Percentiles rank a stretch among this genome's conserved stretches.
Conservation (phyloP, 352 stramenopile species). For the Phytopythium oedochilum region DNA sequence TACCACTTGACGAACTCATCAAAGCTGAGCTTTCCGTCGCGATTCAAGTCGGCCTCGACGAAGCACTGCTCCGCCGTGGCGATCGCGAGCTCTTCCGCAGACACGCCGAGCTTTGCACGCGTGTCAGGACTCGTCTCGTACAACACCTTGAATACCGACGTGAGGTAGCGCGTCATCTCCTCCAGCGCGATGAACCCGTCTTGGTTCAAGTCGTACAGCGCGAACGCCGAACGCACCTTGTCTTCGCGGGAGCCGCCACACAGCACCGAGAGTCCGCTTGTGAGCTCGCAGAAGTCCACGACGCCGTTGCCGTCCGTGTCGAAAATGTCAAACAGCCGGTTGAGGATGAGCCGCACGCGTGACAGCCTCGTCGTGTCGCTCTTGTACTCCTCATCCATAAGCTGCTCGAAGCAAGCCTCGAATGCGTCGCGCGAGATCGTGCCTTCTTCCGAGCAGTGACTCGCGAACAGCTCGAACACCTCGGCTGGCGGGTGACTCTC, state of each 20-base stretch:
- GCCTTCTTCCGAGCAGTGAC: slow-evolving; percentile 69
- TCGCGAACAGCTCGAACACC: slow-evolving; percentile 87
- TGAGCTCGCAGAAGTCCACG: slow-evolving; percentile 86
- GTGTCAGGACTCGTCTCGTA: slow-evolving; percentile 77
- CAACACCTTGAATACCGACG: slow-evolving; percentile 83
- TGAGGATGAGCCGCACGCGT: slow-evolving; percentile 64
- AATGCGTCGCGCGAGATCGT: slow-evolving; percentile 79
- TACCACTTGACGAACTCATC: slow-evolving; percentile 88
- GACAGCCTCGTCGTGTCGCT: slow-evolving; percentile 57
- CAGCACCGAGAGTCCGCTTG: slow-evolving; percentile 74
- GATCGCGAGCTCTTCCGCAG: slow-evolving; percentile 63
- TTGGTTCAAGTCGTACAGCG: slow-evolving; percentile 83
- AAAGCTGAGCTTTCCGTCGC: slow-evolving; percentile 78
- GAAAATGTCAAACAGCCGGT: slow-evolving; percentile 80
- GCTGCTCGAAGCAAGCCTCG: slow-evolving; percentile 76
- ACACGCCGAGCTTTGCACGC: slow-evolving; percentile 45
- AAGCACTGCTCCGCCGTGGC: slow-evolving; percentile 87
- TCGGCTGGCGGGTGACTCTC: slow-evolving; percentile 76
- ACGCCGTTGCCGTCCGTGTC: slow-evolving; percentile 69
- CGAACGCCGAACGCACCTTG: slow-evolving; percentile 84
- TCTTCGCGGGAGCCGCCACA: slow-evolving; percentile 78
- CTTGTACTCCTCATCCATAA: slow-evolving; percentile 81
- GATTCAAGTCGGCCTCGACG: slow-evolving; percentile 73
- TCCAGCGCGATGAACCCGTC: slow-evolving; percentile 83
- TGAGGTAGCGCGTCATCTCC: slow-evolving; percentile 87